phyloP scores from a whole-genome alignment of 192 early-diverging fungal genomes.

The Paraglomus occultum region DNA sequence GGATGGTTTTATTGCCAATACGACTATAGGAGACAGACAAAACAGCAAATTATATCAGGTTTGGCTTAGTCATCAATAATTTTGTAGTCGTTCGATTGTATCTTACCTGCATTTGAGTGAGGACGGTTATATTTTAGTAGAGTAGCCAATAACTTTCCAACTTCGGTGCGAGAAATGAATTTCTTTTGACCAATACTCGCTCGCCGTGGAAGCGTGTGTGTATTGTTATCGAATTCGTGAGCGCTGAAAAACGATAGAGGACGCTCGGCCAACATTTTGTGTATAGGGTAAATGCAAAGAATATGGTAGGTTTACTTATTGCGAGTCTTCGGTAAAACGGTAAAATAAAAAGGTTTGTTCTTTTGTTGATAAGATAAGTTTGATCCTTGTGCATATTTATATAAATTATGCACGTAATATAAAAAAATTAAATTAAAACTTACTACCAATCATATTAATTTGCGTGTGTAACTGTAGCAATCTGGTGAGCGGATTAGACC shows the following conservation, averaged over 20 bases:
- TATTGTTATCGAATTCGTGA: too few species aligned
- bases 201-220: background rate
- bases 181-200: background rate
- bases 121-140: slow-evolving; percentile 1
- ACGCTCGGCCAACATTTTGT: slow-evolving; percentile 9
- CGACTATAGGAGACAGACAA: background rate
- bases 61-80: background rate
- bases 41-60: background rate
- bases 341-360: too few species aligned
- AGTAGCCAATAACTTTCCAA: slow-evolving; percentile 4
- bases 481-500: too few species aligned
- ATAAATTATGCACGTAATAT: too few species aligned
- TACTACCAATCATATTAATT: too few species aligned
- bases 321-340: too few species aligned
- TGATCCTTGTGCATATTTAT: too few species aligned
- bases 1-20: slow-evolving; percentile 14
- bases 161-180: slow-evolving; percentile 13
- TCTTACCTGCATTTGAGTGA: background rate
- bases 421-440: too few species aligned
- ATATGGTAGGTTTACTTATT: too few species aligned
- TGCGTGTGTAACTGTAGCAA: too few species aligned
- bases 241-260: background rate
- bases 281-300: too few species aligned
- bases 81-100: background rate
- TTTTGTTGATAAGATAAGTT: too few species aligned